Conservation (phyloP, 2,329 filamentous ascomycete species). For the Macrophomina tecta region DNA sequence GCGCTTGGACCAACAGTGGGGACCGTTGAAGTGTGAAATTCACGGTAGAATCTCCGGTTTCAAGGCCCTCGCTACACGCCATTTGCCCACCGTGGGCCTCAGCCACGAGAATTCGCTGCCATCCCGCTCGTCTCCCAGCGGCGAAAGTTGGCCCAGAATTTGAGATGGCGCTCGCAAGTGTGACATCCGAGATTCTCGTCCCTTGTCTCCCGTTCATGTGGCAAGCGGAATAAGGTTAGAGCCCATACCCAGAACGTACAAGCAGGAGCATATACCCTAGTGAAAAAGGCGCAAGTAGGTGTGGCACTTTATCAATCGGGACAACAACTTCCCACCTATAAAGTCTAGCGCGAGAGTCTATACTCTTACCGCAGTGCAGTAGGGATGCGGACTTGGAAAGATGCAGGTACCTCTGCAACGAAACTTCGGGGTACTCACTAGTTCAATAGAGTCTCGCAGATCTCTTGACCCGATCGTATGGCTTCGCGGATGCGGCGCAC, state of each 20-base stretch:
- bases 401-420: not conserved
- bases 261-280: not conserved
- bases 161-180: not conserved
- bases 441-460: conserved; percentile 75
- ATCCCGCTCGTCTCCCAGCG: not conserved
- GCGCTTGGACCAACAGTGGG: not conserved
- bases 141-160: not conserved
- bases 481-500: conserved; percentile 67
- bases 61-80: not conserved
- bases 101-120: not conserved
- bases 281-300: not conserved
- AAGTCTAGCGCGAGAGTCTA: not conserved
- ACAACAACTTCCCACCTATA: not conserved
- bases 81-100: not conserved
- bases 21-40: not conserved
- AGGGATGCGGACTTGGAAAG: not conserved
- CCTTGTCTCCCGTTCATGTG: not conserved
- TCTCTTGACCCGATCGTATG: conserved; percentile 65
- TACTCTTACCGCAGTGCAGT: not conserved
- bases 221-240: not conserved
- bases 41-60: not conserved
- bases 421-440: conserved; percentile 55
- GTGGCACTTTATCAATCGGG: conserved; percentile 2
- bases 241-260: conserved; percentile 6
- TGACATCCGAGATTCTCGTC: conserved; percentile 4